These are phyloP conservation scores for Halophytophthora polymorphica DNA, from an alignment of 352 stramenopile species.

Conservation along the genomic window DNA sequence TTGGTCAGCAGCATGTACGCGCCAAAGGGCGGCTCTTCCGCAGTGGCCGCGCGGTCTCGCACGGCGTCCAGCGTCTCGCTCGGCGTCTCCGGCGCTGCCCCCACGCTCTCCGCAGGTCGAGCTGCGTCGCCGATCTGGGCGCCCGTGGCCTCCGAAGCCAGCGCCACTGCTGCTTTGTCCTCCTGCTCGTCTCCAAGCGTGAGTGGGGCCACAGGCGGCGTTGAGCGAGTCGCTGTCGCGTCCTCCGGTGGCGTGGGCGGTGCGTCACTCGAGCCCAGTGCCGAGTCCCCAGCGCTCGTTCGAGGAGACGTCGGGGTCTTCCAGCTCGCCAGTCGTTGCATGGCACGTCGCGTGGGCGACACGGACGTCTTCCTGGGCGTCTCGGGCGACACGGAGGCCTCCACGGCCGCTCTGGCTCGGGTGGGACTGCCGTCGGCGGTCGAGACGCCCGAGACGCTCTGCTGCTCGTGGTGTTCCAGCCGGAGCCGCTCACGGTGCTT, in stretches of 20 bases:
- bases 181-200: too few relatives aligned
- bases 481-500: conserved; percentile 40
- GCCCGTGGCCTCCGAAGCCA: too few relatives aligned
- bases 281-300: background rate
- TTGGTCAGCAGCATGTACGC: conserved; percentile 27
- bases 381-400: too few relatives aligned
- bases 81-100: background rate
- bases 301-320: background rate
- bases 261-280: background rate
- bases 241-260: conserved; percentile 1
- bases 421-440: too few relatives aligned
- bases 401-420: too few relatives aligned
- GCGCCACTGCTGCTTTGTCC: too few relatives aligned
- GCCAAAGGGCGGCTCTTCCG: conserved; percentile 19
- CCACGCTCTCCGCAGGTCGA: background rate
- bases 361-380: conserved; percentile 7
- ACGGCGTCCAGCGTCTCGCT: background rate
- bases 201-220: too few relatives aligned
- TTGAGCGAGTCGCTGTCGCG: background rate
- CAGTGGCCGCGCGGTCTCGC: background rate
- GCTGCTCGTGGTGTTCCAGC: conserved; percentile 8
- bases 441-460: too few relatives aligned
- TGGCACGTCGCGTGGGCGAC: conserved; percentile 14
- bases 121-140: too few relatives aligned
- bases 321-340: conserved; percentile 16